Evolutionary conservation across 78 protist species (phyloP).

Genomic region (slime mould (Dictyostelium discoideum)): DNA sequence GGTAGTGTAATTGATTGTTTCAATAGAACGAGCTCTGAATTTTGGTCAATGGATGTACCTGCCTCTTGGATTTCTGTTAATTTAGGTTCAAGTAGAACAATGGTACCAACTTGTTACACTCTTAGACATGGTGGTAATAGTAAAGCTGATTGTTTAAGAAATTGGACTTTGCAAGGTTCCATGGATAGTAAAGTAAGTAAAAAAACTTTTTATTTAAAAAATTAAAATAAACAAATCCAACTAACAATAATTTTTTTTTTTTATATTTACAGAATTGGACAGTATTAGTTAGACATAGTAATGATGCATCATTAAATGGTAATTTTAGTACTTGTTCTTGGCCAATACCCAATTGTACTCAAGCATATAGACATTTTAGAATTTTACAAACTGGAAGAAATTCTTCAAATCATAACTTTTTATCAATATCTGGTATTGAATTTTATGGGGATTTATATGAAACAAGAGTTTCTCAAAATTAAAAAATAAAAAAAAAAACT

Average conservation of each 20-base stretch:
- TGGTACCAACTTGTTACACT: conserved; percentile 80
- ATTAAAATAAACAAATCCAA: not conserved
- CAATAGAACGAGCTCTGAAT: conserved; percentile 36
- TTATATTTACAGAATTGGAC: conserved; percentile 66
- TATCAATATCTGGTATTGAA: conserved; percentile 83
- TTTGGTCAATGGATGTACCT: conserved; percentile 85
- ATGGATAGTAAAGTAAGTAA: conserved; percentile 64
- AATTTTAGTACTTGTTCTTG: conserved; percentile 82
- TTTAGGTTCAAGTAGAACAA: conserved; percentile 69
- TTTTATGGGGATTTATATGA: conserved; percentile 86
- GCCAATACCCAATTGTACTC: conserved; percentile 74
- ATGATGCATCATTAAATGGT: conserved; percentile 81
- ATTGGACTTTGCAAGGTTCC: conserved; percentile 88
- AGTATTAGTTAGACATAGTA: conserved; percentile 75
- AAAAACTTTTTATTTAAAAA: no score
- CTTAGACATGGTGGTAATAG: conserved; percentile 83
- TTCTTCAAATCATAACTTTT: conserved; percentile 83
- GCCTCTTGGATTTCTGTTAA: conserved; percentile 83
- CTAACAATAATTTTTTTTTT: not conserved
- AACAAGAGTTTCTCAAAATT: conserved; percentile 19
- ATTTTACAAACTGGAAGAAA: conserved; percentile 87
- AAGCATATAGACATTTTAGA: conserved; percentile 83
- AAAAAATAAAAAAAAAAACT: not conserved
- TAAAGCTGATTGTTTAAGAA: conserved; percentile 85
- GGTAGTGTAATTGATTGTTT: conserved; percentile 55